phyloP scores from a whole-genome alignment of 805 yeast species.

The Clavispora vitiphila region DNA sequence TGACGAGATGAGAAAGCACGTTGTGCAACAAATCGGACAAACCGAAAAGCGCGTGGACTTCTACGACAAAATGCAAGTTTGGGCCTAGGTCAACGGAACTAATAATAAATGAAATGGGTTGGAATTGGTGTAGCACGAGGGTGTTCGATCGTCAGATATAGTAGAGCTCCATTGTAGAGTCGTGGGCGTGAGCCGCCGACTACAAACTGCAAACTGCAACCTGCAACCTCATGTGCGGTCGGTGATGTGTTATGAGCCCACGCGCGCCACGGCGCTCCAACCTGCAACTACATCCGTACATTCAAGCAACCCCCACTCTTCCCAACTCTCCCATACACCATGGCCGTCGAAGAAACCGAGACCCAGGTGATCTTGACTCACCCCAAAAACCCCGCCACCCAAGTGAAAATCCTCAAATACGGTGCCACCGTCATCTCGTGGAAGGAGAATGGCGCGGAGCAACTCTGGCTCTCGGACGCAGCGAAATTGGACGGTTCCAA shows the following conservation, averaged over 20 bases:
- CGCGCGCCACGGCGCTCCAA: not conserved
- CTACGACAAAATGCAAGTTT: slow-evolving; percentile 15
- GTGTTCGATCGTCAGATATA: too few species aligned
- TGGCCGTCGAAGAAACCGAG: slow-evolving; percentile 67
- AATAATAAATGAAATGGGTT: not conserved
- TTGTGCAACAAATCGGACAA: slow-evolving; percentile 15
- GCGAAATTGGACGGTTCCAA: slow-evolving; percentile 88
- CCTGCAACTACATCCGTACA: not conserved
- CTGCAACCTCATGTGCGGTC: too few species aligned
- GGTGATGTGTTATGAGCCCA: too few species aligned
- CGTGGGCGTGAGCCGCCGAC: too few species aligned
- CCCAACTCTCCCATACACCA: slow-evolving; percentile 14
- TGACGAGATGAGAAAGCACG: slow-evolving; percentile 23
- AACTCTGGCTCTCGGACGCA: slow-evolving; percentile 72
- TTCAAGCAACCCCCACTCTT: not conserved
- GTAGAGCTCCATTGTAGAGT: too few species aligned
- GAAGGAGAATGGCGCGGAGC: slow-evolving; percentile 65
- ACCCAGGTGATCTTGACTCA: slow-evolving; percentile 57
- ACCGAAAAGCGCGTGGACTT: slow-evolving; percentile 15
- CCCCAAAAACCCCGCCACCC: slow-evolving; percentile 47
- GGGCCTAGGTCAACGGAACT: slow-evolving; percentile 14
- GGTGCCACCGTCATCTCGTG: slow-evolving; percentile 91
- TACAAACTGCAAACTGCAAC: too few species aligned
- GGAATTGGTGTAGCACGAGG: too few species aligned
- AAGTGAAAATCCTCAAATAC: slow-evolving; percentile 66